Evolutionary conservation across 495 filamentous ascomycete genomes (phyloP), one percentile per base, ranked within the genome.

Genomic region (Pseudevernia furfuracea): DNA sequence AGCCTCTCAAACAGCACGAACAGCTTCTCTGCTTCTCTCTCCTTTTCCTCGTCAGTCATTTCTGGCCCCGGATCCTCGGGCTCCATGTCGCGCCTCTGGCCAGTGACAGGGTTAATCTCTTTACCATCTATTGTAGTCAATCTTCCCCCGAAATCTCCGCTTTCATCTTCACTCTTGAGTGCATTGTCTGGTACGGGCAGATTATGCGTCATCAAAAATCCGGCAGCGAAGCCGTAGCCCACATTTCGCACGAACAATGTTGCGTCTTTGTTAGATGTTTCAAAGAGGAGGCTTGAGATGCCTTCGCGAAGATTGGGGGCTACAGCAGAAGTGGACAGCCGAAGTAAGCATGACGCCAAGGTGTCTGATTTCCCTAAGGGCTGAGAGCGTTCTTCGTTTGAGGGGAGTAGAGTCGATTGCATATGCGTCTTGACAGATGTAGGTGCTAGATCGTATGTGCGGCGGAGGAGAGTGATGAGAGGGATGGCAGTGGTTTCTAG

Each of bases 1-100:
- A 96, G 74, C 72, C 91, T 96, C 75, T 98, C 92, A 75, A 98
- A 98, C 21, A 98, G 79, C 19, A 97, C 91, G 76, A 97, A 96
- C 0, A 98, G 76, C 69, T 83, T 86, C 74, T 98, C 94, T 0
- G 94, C 94, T 73, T 98, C 94, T 53, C 90, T 80, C 71, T 96
- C 91, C 74, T 89, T 96, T 80, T 98, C 92, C 65, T 89, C 94
- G 39, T 86, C 78, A 9, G 88, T 93, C 94, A 98, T 97, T 25
- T 86, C 82, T 2, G 82, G 83, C 12, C 77, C 75, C 6, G 82
- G 74, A 28, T 60, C 53, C 56, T 74, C 60, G 19, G 79, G 80
- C 73, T 95, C 93, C 32, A 80, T 81, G 63, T 90, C 86, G 69
- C 89, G 73, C 59, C 86, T 82, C 74, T 98, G 94, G 0, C 94